phyloP scores from a whole-genome alignment of 495 filamentous ascomycete genomes.

The Amorphotheca resinae region DNA sequence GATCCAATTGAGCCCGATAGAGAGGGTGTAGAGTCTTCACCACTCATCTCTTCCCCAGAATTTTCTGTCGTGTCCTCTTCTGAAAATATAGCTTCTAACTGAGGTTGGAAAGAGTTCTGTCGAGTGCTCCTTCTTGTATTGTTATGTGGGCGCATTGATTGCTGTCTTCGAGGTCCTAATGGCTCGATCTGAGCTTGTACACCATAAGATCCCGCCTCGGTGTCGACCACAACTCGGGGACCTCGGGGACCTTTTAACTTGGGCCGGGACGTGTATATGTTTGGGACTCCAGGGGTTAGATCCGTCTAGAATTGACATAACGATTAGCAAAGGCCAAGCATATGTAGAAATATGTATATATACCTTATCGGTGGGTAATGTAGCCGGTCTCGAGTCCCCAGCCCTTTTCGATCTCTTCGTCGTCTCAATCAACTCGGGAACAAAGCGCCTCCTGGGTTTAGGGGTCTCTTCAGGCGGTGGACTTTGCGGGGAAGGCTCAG shows the following conservation, averaged over 20 bases:
- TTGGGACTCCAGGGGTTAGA: constrained; percentile 43
- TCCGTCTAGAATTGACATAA: constrained; percentile 29
- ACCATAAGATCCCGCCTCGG: no score
- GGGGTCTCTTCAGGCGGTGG: constrained; percentile 17
- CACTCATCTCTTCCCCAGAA: constrained; percentile 16
- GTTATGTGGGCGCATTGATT: constrained; percentile 26
- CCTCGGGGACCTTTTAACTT: constrained; percentile 18
- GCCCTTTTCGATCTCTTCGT: constrained; percentile 42
- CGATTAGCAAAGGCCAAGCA: not conserved
- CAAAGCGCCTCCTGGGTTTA: constrained; percentile 36
- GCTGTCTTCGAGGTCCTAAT: constrained; percentile 20
- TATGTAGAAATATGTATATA: not conserved
- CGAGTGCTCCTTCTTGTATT: constrained; percentile 29
- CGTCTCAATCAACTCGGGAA: constrained; percentile 58
- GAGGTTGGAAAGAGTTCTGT: constrained; percentile 27
- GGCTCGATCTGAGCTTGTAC: constrained; percentile 14
- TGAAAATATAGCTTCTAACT: constrained; percentile 28
- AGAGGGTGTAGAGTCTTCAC: constrained; percentile 30
- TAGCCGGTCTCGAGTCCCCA: constrained; percentile 38
- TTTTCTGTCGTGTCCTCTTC: constrained; percentile 24
- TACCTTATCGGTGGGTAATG: constrained; percentile 35
- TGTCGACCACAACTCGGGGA: not conserved
- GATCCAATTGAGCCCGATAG: constrained; percentile 43
- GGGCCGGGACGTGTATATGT: constrained; percentile 36
- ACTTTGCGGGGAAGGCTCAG: constrained; percentile 30